Evolutionary conservation across 495 filamentous ascomycete genomes (phyloP).

Genomic region (Hyaloscypha finlandica): DNA sequence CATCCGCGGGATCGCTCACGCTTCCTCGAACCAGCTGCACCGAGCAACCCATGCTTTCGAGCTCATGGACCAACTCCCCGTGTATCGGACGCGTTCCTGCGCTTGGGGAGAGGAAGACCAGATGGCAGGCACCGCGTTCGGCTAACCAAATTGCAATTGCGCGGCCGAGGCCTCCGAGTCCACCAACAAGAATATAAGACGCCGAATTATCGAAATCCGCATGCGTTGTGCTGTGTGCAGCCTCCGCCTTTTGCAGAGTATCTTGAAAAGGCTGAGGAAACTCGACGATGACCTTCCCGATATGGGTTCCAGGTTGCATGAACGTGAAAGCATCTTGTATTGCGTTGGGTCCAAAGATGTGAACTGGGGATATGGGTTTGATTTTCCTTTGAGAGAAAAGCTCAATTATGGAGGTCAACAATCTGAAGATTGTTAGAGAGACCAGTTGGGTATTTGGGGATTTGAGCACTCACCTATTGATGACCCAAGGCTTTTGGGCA

Average conservation of each 20-base stretch:
- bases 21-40: conserved; percentile 7
- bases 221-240: conserved; percentile 19
- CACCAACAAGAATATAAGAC: conserved; percentile 64
- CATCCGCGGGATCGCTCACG: neutral
- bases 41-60: conserved; percentile 12
- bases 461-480: neutral
- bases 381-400: neutral
- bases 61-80: conserved; percentile 26
- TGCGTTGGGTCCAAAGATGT: neutral
- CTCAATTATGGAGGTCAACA: too few relatives aligned
- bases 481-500: neutral
- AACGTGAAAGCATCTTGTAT: conserved; percentile 38
- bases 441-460: too few relatives aligned
- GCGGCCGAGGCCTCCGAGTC: conserved; percentile 64
- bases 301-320: conserved; percentile 44
- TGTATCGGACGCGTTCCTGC: conserved; percentile 30
- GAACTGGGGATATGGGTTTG: neutral
- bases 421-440: too few relatives aligned
- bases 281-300: conserved; percentile 33
- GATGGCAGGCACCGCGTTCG: conserved; percentile 53
- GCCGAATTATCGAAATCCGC: conserved; percentile 63
- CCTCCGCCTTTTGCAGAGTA: too few relatives aligned
- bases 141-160: conserved; percentile 62
- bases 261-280: too few relatives aligned
- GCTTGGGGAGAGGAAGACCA: conserved; percentile 60